Conservation (phyloP, 2,329 filamentous ascomycete genomes). For the Microdochium nivale region DNA sequence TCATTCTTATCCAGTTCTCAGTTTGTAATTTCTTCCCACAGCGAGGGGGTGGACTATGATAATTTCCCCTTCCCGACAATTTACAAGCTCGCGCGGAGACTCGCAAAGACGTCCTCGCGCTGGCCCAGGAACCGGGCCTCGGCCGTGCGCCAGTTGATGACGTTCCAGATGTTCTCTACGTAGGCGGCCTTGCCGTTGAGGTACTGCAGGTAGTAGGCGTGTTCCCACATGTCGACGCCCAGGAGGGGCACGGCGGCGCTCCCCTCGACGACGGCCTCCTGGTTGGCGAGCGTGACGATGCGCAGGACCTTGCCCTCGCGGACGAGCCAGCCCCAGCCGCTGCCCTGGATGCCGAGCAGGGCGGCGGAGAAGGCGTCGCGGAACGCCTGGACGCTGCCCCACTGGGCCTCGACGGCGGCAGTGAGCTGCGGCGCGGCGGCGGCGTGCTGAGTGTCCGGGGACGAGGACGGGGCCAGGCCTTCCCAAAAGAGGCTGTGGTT, state of each 20-base stretch:
- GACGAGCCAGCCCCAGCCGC: slow-evolving; percentile 84
- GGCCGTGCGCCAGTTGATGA: slow-evolving; percentile 69
- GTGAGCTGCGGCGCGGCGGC: slow-evolving; percentile 30
- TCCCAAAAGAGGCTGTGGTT: slow-evolving; percentile 94
- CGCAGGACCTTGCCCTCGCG: slow-evolving; percentile 48
- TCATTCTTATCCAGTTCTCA: no score
- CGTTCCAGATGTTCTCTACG: slow-evolving; percentile 67
- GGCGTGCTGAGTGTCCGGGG: slow-evolving; percentile 44
- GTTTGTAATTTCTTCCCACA: no score
- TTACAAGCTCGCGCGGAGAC: slow-evolving; percentile 19
- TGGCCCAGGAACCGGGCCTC: slow-evolving; percentile 46
- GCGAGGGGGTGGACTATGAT: no score
- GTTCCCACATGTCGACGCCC: slow-evolving; percentile 88
- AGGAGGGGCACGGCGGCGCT: slow-evolving; percentile 61
- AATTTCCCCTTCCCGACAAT: no score
- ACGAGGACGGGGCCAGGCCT: slow-evolving; percentile 59
- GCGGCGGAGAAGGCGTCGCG: slow-evolving; percentile 55
- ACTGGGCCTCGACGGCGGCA: slow-evolving; percentile 39
- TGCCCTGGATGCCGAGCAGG: slow-evolving; percentile 68
- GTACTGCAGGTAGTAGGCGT: slow-evolving; percentile 85
- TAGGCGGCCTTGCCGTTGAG: slow-evolving; percentile 69
- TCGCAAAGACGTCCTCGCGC: slow-evolving; percentile 19
- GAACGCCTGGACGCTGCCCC: slow-evolving; percentile 58
- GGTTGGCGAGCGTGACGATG: slow-evolving; percentile 78
- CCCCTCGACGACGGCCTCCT: slow-evolving; percentile 61